Evolutionary conservation across 345 rosid genomes (phyloP).

Genomic region (Populus ilicifolia): DNA sequence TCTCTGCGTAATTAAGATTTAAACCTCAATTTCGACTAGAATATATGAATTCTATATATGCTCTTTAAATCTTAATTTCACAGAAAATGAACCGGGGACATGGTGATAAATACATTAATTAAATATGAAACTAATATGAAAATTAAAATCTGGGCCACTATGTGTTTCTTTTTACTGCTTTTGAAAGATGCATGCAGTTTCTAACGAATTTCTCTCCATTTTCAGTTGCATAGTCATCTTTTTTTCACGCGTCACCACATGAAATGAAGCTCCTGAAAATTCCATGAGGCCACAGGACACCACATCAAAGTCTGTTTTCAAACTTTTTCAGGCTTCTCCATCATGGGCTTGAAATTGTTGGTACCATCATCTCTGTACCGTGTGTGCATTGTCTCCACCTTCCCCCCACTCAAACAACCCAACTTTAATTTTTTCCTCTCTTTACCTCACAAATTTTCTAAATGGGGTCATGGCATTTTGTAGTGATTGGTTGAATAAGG

Average conservation of each 20-base stretch:
- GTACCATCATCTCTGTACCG: conserved; percentile 21
- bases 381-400: conserved; percentile 16
- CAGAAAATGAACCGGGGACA: neutral
- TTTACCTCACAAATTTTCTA: neutral
- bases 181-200: neutral
- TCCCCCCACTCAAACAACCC: conserved; percentile 13
- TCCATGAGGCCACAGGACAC: conserved; percentile 15
- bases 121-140: neutral
- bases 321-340: conserved; percentile 15
- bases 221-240: neutral
- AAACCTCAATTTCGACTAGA: neutral
- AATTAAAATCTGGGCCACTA: neutral
- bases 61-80: neutral
- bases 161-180: neutral
- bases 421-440: neutral
- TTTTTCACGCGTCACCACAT: neutral
- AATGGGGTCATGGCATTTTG: neutral
- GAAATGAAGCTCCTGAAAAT: conserved; percentile 13
- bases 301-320: conserved; percentile 12
- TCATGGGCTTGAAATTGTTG: conserved; percentile 14
- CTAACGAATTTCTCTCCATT: neutral
- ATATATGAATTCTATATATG: too few species aligned
- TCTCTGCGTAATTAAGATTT: neutral
- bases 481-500: conserved; percentile 21
- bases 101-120: neutral